These are phyloP conservation scores for Talaromyces piceae DNA, from an alignment of 2,329 filamentous ascomycete genomes.

Conservation along the genomic window DNA sequence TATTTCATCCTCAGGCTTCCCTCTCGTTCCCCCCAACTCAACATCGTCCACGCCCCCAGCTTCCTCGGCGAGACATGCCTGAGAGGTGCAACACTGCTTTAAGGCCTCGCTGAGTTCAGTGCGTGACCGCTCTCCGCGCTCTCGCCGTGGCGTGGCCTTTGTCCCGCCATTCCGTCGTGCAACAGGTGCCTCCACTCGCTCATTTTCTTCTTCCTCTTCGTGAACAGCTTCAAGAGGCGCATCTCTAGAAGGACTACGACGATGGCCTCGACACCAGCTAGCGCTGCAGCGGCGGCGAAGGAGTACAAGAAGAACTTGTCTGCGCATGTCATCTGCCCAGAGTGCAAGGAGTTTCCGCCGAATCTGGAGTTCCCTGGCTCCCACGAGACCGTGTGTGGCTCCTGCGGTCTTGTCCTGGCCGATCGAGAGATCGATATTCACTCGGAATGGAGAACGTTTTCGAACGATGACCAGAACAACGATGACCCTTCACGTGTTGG, in stretches of 20 bases:
- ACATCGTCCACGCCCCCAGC: conserved; percentile 1
- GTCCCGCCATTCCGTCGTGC: conserved; percentile 2
- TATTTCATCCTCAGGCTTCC: not conserved
- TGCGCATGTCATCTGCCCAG: conserved; percentile 74
- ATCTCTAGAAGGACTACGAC: too few species aligned
- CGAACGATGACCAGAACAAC: conserved; percentile 92
- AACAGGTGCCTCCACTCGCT: conserved; percentile 5
- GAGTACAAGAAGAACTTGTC: conserved; percentile 77
- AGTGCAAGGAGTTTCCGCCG: conserved; percentile 87
- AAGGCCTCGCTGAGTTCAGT: conserved; percentile 13
- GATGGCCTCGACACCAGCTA: conserved; percentile 27
- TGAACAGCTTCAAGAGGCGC: not conserved
- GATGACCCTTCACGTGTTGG: conserved; percentile 98
- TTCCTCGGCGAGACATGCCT: conserved; percentile 11
- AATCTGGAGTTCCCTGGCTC: conserved; percentile 91
- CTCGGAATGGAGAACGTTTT: conserved; percentile 97
- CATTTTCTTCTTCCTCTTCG: conserved; percentile 2
- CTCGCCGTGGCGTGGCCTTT: conserved; percentile 11
- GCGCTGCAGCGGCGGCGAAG: conserved; percentile 28
- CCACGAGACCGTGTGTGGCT: conserved; percentile 84
- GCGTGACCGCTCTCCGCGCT: conserved; percentile 12
- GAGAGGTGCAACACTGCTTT: conserved; percentile 7
- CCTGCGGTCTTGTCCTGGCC: conserved; percentile 83
- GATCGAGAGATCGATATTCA: conserved; percentile 91
- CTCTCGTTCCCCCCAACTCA: conserved; percentile 1